phyloP scores from a whole-genome alignment of 2,329 filamentous ascomycete species.

The Scorias spongiosa region DNA sequence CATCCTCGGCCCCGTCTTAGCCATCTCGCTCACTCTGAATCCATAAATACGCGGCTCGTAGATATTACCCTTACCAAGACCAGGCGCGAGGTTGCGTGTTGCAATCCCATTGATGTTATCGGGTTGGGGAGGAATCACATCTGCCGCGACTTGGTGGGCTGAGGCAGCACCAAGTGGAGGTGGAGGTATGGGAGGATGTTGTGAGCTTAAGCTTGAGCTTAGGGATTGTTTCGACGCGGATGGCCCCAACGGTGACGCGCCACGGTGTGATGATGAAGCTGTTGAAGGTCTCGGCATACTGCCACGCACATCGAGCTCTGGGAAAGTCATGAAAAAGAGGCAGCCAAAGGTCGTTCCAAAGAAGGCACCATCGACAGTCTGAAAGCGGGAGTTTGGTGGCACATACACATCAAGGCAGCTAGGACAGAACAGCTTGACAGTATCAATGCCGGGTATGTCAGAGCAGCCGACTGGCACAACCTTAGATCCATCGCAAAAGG shows the following conservation, averaged over 20 bases:
- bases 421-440: conserved; percentile 95
- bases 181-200: conserved; percentile 3
- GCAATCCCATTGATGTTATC: conserved; percentile 68
- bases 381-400: conserved; percentile 90
- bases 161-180: conserved; percentile 7
- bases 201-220: background rate
- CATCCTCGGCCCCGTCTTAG: conserved; percentile 85
- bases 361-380: conserved; percentile 93
- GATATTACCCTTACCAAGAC: conserved; percentile 65
- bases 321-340: conserved; percentile 96
- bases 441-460: conserved; percentile 90
- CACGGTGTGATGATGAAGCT: conserved; percentile 3
- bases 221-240: background rate
- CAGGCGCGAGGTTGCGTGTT: conserved; percentile 73
- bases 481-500: conserved; percentile 77
- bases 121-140: conserved; percentile 30
- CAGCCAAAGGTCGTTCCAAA: conserved; percentile 96
- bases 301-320: conserved; percentile 68
- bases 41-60: conserved; percentile 96
- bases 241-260: conserved; percentile 1
- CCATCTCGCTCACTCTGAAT: conserved; percentile 82
- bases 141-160: conserved; percentile 9
- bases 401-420: conserved; percentile 95
- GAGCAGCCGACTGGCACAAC: conserved; percentile 87
- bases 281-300: conserved; percentile 4